Conservation (phyloP, 2,329 filamentous ascomycete genomes). For the Orbilia ellipsospora region DNA sequence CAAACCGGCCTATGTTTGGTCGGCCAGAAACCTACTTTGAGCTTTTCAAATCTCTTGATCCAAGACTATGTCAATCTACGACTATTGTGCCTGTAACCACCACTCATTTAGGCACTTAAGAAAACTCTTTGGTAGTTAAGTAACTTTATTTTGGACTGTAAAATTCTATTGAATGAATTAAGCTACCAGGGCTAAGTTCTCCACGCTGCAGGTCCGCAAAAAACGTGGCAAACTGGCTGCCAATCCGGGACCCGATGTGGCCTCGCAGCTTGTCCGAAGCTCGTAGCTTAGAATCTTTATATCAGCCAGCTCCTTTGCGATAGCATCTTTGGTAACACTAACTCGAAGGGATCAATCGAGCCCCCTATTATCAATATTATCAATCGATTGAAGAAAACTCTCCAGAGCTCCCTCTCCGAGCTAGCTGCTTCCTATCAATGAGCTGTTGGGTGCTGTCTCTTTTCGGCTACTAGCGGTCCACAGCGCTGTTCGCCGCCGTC, state of each 20-base stretch:
- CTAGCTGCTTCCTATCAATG: neutral
- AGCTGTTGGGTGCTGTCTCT: neutral
- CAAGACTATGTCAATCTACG: no score
- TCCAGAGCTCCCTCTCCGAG: conserved; percentile 28
- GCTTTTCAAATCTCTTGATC: no score
- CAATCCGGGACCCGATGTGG: conserved; percentile 1
- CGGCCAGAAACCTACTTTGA: no score
- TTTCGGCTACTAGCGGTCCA: conserved; percentile 52
- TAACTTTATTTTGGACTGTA: no score
- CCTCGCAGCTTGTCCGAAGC: neutral
- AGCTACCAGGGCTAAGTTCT: conserved; percentile 5
- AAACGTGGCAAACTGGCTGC: conserved; percentile 31
- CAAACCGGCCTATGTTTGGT: no score
- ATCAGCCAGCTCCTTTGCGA: neutral
- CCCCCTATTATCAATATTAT: neutral
- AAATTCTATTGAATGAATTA: no score
- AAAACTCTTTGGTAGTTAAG: no score
- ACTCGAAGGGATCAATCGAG: neutral
- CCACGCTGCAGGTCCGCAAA: conserved; percentile 44
- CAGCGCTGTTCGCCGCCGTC: conserved; percentile 20
- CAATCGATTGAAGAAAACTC: neutral
- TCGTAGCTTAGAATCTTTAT: conserved; percentile 10
- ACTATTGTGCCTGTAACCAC: no score
- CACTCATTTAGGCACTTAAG: no score
- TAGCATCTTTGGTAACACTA: neutral